Conservation (phyloP, 2,329 filamentous ascomycete species). For the Phoma sp. region DNA sequence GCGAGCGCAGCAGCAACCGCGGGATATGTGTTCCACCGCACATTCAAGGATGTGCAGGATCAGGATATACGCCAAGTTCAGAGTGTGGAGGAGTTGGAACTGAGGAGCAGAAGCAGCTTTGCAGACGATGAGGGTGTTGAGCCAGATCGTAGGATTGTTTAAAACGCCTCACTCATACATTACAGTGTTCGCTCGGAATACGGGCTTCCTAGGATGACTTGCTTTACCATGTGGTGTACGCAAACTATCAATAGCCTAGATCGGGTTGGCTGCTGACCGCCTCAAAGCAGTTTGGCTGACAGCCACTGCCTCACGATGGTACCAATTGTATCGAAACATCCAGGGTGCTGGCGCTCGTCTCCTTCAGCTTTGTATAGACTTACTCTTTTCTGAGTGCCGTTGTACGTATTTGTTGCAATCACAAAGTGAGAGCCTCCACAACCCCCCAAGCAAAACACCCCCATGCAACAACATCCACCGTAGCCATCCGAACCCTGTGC, state of each 20-base stretch:
- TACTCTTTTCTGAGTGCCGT: too few species aligned
- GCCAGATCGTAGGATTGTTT: not conserved
- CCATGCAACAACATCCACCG: constrained; percentile 34
- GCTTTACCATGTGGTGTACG: not conserved
- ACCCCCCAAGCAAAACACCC: constrained; percentile 25
- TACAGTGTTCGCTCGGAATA: not conserved
- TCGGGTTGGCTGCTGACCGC: not conserved
- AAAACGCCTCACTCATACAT: not conserved
- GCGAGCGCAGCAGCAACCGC: constrained; percentile 56
- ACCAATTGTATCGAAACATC: too few species aligned
- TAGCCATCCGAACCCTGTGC: constrained; percentile 29
- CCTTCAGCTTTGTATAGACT: too few species aligned
- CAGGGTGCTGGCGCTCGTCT: too few species aligned
- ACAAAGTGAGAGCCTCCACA: constrained; percentile 3
- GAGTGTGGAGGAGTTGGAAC: constrained; percentile 25
- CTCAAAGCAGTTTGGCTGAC: not conserved
- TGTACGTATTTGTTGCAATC: not conserved
- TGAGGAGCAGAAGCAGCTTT: constrained; percentile 5
- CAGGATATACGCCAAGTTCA: not conserved
- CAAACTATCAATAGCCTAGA: not conserved
- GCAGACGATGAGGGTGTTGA: not conserved
- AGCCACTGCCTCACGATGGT: too few species aligned
- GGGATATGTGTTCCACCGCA: constrained; percentile 61
- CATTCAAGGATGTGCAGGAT: constrained; percentile 48
- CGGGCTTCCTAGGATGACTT: too few species aligned